phyloP scores from a whole-genome alignment of 495 filamentous ascomycete species.

The Parachaetomium inaequale region DNA sequence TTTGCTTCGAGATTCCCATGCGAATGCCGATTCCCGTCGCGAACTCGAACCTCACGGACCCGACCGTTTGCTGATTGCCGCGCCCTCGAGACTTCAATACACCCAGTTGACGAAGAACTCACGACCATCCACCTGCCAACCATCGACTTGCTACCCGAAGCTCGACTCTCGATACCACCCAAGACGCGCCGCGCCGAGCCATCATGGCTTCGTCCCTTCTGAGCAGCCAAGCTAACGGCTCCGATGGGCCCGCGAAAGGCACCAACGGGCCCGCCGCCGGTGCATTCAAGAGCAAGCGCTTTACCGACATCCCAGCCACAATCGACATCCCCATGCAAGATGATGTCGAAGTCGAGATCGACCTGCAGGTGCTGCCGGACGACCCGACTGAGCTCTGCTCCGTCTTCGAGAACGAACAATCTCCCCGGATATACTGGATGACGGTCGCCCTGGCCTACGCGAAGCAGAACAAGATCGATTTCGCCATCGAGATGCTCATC shows the following conservation, averaged over 20 bases:
- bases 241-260: conserved; percentile 26
- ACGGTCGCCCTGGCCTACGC: conserved; percentile 95
- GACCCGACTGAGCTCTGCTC: conserved; percentile 95
- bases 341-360: conserved; percentile 86
- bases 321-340: conserved; percentile 89
- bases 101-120: not conserved
- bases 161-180: not conserved
- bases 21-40: not conserved
- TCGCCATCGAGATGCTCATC: conserved; percentile 88
- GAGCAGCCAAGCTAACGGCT: conserved; percentile 31
- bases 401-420: conserved; percentile 85
- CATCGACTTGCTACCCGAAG: conserved; percentile 3
- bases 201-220: conserved; percentile 31
- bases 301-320: conserved; percentile 80
- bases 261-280: conserved; percentile 28
- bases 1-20: not conserved
- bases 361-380: conserved; percentile 82
- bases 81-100: not conserved
- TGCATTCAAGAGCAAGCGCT: conserved; percentile 52
- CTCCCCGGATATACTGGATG: conserved; percentile 88
- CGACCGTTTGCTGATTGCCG: not conserved
- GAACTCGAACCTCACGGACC: not conserved
- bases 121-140: no score
- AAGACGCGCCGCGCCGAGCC: conserved; percentile 4
- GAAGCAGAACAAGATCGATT: conserved; percentile 87